These are phyloP conservation scores for Sextonia rubra DNA, from an alignment of 164 flowering plant species.

Conservation along the genomic window DNA sequence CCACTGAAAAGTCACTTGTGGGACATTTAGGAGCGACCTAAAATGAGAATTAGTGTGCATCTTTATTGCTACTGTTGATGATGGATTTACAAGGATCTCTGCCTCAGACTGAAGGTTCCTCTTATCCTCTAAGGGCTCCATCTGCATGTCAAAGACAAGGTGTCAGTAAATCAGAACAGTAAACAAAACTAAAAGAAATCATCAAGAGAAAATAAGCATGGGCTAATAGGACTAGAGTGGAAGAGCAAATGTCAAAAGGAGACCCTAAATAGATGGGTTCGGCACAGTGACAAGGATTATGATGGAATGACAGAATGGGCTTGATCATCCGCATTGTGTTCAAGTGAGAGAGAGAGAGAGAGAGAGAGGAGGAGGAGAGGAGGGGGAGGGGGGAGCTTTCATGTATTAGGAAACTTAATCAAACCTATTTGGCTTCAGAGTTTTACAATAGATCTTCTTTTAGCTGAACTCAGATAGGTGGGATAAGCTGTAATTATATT, in stretches of 20 bases:
- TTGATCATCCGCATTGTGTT: neutral
- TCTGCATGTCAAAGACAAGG: conserved; percentile 18
- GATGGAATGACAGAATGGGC: no score
- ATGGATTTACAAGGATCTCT: conserved; percentile 33
- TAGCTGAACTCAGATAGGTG: no score
- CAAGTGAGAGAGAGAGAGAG: neutral
- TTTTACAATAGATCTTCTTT: no score
- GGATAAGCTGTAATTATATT: no score
- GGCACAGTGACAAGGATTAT: neutral
- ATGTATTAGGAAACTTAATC: no score
- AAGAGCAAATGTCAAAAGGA: no score
- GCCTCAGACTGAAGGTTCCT: conserved; percentile 38
- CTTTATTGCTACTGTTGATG: conserved; percentile 33
- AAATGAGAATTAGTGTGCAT: conserved; percentile 19
- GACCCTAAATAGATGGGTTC: neutral
- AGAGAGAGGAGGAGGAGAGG: neutral
- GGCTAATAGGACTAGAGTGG: no score
- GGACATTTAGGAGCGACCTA: conserved; percentile 17
- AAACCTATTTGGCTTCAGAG: no score
- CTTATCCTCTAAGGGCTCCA: conserved; percentile 41
- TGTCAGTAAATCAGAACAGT: neutral
- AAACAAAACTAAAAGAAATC: neutral
- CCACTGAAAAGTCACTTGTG: conserved; percentile 26
- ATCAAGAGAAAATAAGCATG: neutral
- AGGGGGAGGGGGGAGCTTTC: neutral